Evolutionary conservation across 108 stramenopile genomes (phyloP), one percentile per base, ranked within the genome.

Genomic region (Nitzschia inconspicua): DNA sequence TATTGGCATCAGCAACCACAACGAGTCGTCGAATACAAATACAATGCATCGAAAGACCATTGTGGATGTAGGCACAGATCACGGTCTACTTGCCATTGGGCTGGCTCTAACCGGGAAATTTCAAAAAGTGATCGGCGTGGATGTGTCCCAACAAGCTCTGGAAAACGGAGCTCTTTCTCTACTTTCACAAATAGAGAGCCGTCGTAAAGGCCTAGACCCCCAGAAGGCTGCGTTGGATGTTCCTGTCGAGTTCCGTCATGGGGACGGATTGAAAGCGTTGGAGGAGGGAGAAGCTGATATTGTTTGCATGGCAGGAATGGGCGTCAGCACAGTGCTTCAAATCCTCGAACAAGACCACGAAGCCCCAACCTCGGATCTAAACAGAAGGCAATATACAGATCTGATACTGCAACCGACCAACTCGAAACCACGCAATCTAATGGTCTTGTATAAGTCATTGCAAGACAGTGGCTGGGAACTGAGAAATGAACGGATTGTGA

Each of bases 231-330:
- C 16, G 19, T 34, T 16, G 5, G 24, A 64, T 24, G 53, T 80
- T 23, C 79, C 82, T 9, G 41, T 92, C 8, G 73, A 82, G 6
- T 89, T 92, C 73, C 73, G 86, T 16, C 25, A 83, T 0, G 85
- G 87, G 7, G 47, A 79, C 74, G 91, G 91, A 23, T 56, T 93
- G 58, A 29, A 57, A 41, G 50, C 60, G 28, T 54, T 91, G 34
- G 32, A 78, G 27, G 52, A 47, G 23, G 74, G 71, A 16, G 84
- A 93, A 58, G 84, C 79, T 8, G 84, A 93, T 62, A 70, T 63
- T 4, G 44, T 93, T 32, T 79, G 85, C 40, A 78, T 93, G 28
- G 85, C 91, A 19, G 91, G 91, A 23, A 93, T 93, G 84, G 91
- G 91, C 0, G 82, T 82, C 9, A 63, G 70, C 29, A 86, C 85